Base-by-base conservation (phyloP, 352 stramenopile species). In the Albugo laibachii region DNA sequence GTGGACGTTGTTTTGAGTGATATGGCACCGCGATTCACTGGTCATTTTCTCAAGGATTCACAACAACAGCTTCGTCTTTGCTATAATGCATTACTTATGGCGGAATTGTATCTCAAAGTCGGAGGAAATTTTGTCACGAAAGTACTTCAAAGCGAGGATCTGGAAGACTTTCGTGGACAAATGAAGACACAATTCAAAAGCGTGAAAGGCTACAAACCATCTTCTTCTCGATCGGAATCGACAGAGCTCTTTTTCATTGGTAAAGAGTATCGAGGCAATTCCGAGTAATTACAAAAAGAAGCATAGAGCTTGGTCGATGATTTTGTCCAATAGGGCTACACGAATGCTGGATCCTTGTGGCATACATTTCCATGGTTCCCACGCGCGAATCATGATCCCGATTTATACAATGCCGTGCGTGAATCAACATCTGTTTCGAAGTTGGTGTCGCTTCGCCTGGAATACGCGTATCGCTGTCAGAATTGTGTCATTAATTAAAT, bases 1-100 rank as follows among this genome's bases (percentile, higher is more conserved):
- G 80, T 53, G 10, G 71, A 86, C 55, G 76, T 89, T 18, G 72
- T 93, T 45, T 65, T 93, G 19, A 92, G 80, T 50, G 80, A 93
- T 64, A 93, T 93, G 80, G 80, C 80, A 41, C 77, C 80, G 37
- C 74, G 70, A 36, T 89, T 91, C 59, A 77, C 71, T 3, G 80
- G 80, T 40, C 79, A 71, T 40, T 75, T 77, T 48, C 61, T 84
- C 40, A 65, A 62, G 3, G 80, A 93, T 61, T 74, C 72, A 38
- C 68, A 89, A 44, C 60, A 70, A 20, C 78, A 91, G 52, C 51
- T 93, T 37, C 61, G 80, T n/a, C 63, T 93, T 18, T 89, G 76
- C 51, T 63, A 86, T 50, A 89, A 89, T 45, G 80, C 80, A 21
- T 62, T 91, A 41, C 73, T 76, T 50, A 89, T 89, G 71, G 75